Percentiles rank a stretch among this genome's conserved stretches.
phyloP scores from a whole-genome alignment of 768 basidiomycete genomes.

The Lactifluus hygrophoroides region DNA sequence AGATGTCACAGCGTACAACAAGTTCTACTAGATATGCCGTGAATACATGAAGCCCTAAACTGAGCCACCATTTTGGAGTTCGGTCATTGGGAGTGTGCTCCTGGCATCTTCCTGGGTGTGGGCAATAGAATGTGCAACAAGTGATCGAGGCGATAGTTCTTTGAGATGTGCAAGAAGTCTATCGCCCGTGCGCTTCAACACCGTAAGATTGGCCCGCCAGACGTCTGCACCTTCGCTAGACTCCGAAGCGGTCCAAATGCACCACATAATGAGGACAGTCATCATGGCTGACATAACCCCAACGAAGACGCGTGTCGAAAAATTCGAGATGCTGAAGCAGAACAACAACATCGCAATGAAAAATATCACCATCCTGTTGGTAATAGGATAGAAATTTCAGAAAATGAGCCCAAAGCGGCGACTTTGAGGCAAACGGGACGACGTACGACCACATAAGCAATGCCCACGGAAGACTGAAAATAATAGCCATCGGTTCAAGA shows the following conservation, averaged over 20 bases:
- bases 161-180: neutral
- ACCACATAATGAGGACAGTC: neutral
- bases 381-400: no score
- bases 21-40: neutral
- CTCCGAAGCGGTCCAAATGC: neutral
- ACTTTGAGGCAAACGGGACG: neutral
- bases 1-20: neutral
- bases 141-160: neutral
- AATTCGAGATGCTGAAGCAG: constrained; percentile 6
- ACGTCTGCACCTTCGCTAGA: neutral
- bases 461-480: constrained; percentile 49
- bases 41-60: neutral
- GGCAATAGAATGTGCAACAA: neutral
- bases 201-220: neutral
- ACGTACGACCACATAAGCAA: constrained; percentile 55
- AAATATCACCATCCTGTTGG: constrained; percentile 12
- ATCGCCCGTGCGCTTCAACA: neutral
- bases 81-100: neutral
- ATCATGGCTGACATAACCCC: neutral
- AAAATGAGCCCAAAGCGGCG: neutral
- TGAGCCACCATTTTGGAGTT: neutral
- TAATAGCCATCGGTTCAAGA: constrained; percentile 42
- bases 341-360: constrained; percentile 8
- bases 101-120: no score
- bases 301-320: neutral